phyloP scores from a whole-genome alignment of 2,329 filamentous ascomycete genomes.

The Aquanectria penicillioides region DNA sequence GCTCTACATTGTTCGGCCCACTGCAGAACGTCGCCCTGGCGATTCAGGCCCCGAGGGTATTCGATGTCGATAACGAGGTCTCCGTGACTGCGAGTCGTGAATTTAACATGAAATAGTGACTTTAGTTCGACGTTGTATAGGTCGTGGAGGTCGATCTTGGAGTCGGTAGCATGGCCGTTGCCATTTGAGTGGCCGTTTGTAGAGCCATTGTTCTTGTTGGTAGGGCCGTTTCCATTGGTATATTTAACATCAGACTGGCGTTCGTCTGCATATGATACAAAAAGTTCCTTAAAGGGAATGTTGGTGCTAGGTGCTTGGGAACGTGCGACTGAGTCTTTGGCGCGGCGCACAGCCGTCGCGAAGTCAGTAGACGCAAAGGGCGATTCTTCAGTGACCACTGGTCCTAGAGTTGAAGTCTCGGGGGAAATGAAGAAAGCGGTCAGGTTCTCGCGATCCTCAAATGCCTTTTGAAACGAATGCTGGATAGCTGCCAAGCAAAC shows the following conservation, averaged over 20 bases:
- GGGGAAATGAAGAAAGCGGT: neutral
- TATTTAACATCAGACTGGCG: neutral
- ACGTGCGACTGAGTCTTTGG: neutral
- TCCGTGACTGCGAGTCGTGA: neutral
- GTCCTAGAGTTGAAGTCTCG: neutral
- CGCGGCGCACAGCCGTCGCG: neutral
- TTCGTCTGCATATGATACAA: neutral
- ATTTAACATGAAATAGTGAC: neutral
- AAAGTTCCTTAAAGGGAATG: neutral
- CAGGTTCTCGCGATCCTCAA: neutral
- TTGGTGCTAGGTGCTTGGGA: neutral
- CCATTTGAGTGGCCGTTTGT: neutral
- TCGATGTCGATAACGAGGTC: neutral
- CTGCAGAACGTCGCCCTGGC: neutral
- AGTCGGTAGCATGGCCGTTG: neutral
- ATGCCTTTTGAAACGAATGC: neutral
- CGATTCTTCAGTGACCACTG: neutral
- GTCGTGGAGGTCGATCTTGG: neutral
- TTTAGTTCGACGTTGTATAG: no score
- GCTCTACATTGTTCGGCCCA: neutral
- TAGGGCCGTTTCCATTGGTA: neutral
- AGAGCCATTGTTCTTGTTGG: neutral
- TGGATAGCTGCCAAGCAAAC: slow-evolving; percentile 5
- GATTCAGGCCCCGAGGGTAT: neutral
- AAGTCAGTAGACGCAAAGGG: neutral